A percentile compares a stretch with the other conserved stretches of the same genome.
Evolutionary conservation across 345 rosid species (phyloP).

Genomic region (Lepidium aucheri): DNA sequence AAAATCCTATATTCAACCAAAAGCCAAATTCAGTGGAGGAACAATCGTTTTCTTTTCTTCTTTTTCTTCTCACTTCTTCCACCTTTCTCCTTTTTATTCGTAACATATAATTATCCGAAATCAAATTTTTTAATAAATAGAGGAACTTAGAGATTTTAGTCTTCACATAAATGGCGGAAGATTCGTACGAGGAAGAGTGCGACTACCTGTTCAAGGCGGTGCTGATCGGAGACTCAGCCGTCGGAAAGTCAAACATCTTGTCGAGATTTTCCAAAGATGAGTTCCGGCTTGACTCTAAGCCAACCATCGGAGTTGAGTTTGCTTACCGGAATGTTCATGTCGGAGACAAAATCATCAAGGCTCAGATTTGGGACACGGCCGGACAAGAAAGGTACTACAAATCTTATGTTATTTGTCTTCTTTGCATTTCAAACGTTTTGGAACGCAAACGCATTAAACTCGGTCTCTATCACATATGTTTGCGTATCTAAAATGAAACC

Average conservation of each 20-base stretch:
- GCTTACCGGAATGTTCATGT: constrained; percentile 71
- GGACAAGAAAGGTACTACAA: constrained; percentile 82
- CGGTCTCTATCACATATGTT: background rate
- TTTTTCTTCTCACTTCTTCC: background rate
- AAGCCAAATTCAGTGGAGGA: constrained; percentile 26
- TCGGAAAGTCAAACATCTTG: constrained; percentile 80
- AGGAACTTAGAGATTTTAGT: background rate
- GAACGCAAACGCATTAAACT: background rate
- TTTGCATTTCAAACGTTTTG: constrained; percentile 2
- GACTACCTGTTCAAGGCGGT: constrained; percentile 85
- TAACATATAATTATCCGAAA: background rate
- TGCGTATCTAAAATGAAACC: background rate
- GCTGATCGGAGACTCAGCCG: constrained; percentile 74
- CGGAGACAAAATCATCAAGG: constrained; percentile 71
- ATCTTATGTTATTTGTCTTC: background rate
- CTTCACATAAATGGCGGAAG: constrained; percentile 22
- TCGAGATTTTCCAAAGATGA: constrained; percentile 72
- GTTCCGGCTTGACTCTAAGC: constrained; percentile 81
- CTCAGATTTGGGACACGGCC: constrained; percentile 97
- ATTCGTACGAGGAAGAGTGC: constrained; percentile 74
- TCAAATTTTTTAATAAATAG: background rate
- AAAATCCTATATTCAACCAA: constrained; percentile 6
- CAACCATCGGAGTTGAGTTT: constrained; percentile 87
- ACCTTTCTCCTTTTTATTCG: constrained; percentile 6
- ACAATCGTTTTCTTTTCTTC: constrained; percentile 21